Base-by-base conservation (phyloP, 2,329 filamentous ascomycete genomes). In the Gremmenia infestans region DNA sequence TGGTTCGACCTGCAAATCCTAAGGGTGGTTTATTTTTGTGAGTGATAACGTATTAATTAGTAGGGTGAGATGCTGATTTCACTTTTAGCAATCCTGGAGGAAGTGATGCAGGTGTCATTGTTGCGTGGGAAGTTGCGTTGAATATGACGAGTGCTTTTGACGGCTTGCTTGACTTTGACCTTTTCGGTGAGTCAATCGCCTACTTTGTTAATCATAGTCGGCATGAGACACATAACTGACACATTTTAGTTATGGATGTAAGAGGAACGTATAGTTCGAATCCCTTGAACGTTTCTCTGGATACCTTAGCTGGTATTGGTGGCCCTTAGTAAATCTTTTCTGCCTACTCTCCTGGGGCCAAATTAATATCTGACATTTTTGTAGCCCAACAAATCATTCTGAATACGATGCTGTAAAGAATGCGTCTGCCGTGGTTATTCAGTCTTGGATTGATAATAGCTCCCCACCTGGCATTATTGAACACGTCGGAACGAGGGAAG, bases 231-330 rank as follows among this genome's bases (percentile, higher is more conserved):
- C 9, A 2, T 3, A 12, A 7, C 46, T 53, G 15, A 50, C 4
- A 17, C 1, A 17, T 4, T 35, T 28, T 42, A 56, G 55, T 60
- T 12, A 45, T 60, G 40, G 58, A 60, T 47, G 35, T 60, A 6
- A 50, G 58, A n/a, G 55, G 55, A 7, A 60, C 58, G 4, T 58
- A 39, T 48, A 60, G 55, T 37, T 60, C 58, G 12, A 60, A 60
- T 36, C 52, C 45, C 23, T 39, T 60, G 5, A 57, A 60, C 48
- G 50, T 59, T 4, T 59, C 57, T n/a, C 14, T 56, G 15, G 52
- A 52, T 9, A 43, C 37, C 14, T 15, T 55, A 12, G 28, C 12
- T 42, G 22, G 35, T 25, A 23, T 58, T 35, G 15, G 48, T 49
- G 48, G 43, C 23, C 25, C 42, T 28, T 46, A 35, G 48, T 53